Evolutionary conservation across 768 basidiomycete species (phyloP).

Genomic region (Hebeloma cylindrosporum): DNA sequence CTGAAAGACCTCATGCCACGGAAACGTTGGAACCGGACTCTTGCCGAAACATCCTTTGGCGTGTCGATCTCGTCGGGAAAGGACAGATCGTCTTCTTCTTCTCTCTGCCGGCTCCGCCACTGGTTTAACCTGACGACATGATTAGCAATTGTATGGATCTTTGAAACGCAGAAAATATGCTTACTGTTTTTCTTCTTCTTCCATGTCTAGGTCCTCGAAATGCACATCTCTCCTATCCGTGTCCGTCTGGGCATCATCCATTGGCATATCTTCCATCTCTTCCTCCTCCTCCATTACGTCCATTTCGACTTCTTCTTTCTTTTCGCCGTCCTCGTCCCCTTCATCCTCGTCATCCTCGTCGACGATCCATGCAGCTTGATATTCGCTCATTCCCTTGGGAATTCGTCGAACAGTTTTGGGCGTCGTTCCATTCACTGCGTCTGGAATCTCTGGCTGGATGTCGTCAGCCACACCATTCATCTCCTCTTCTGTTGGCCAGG

Average conservation of each 20-base stretch:
- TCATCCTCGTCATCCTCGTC: slow-evolving; percentile 74
- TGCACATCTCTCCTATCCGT: slow-evolving; percentile 51
- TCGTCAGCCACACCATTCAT: slow-evolving; percentile 50
- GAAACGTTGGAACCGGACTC: slow-evolving; percentile 85
- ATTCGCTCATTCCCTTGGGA: slow-evolving; percentile 95
- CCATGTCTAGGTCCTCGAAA: slow-evolving; percentile 77
- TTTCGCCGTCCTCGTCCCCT: slow-evolving; percentile 44
- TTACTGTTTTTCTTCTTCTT: slow-evolving; percentile 87
- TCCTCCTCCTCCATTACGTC: slow-evolving; percentile 59
- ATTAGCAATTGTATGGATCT: neutral
- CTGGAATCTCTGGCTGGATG: slow-evolving; percentile 48
- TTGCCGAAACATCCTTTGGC: slow-evolving; percentile 78
- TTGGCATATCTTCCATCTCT: slow-evolving; percentile 58
- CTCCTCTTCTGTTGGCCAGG: slow-evolving; percentile 98
- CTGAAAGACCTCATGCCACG: slow-evolving; percentile 90
- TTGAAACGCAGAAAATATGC: slow-evolving; percentile 25
- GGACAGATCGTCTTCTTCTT: slow-evolving; percentile 78
- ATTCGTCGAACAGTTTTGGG: slow-evolving; percentile 79
- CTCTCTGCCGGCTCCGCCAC: slow-evolving; percentile 69
- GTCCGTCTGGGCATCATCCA: slow-evolving; percentile 63
- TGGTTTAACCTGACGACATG: slow-evolving; percentile 50
- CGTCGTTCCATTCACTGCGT: slow-evolving; percentile 70
- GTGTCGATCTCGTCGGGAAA: slow-evolving; percentile 98
- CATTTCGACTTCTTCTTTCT: slow-evolving; percentile 27
- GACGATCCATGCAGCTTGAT: slow-evolving; percentile 95